Evolutionary conservation across 257 asterid species (phyloP), one percentile per base, ranked within the genome.

Genomic region (Solanum pinnatisectum): DNA sequence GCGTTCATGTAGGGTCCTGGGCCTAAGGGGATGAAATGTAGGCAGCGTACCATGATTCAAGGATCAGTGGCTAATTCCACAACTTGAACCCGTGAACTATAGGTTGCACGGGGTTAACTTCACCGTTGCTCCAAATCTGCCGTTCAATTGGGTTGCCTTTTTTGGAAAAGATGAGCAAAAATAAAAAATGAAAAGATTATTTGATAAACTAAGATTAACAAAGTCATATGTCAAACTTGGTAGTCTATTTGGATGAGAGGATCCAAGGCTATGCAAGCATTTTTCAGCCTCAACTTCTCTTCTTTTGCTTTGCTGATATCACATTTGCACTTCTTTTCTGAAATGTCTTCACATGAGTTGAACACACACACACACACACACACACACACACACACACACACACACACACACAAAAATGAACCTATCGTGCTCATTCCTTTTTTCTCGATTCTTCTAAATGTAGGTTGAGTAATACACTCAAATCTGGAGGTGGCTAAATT

Each of bases 401-500:
- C 37, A n/a, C 6, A 2, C n/a, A 37, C 36, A 25, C 5, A 8
- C 32, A 27, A 0, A 30, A 15, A 70, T 32, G 12, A 32, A 70
- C 39, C 37, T 25, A n/a, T 32, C 59, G 12, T 79, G 14, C 23
- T 79, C 42, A 82, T 12, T 1, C 25, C 40, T 16, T n/a, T 12
- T 27, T 8, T 44, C 85, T 52, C 84, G 37, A 40, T 42, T 87
- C 42, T 71, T 71, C 18, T 70, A 44, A 87, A 33, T 87, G 85
- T 83, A 96, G 99, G 98, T 91, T 96, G 95, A 96, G 98, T 86
- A 92, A 94, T 91, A 95, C 96, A 22, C 98, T 96, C 40, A 95
- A 95, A 89, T 88, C 98, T 15, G 95, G 98, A 78, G 96, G 98
- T 70, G 93, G 93, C 90, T 96, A 92, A 93, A 73, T 59, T 87